Percentiles rank a stretch among this genome's conserved stretches.
Conservation (phyloP, 441 rosid genomes). For the Eutrema salsugineum region DNA sequence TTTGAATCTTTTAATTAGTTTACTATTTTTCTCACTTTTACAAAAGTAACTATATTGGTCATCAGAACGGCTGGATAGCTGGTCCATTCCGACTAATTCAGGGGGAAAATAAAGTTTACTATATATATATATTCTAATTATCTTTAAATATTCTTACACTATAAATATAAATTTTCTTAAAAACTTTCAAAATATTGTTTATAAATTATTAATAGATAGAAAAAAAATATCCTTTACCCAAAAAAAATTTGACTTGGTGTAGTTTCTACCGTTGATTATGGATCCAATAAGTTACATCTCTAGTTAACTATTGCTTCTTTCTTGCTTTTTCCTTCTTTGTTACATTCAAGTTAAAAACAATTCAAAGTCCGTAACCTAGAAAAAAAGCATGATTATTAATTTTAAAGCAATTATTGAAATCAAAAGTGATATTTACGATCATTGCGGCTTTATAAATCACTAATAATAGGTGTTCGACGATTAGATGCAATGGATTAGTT, state of each 20-base stretch:
- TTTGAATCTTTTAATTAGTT: neutral
- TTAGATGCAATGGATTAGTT: conserved; percentile 23
- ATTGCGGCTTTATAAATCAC: conserved; percentile 10
- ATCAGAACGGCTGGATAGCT: neutral
- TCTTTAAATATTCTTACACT: neutral
- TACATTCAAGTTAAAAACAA: neutral
- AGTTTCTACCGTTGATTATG: neutral
- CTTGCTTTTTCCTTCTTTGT: neutral
- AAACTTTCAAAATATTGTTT: neutral
- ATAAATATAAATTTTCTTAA: neutral
- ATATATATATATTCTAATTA: neutral
- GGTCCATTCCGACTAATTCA: neutral
- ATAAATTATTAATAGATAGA: neutral
- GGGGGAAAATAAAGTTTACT: neutral
- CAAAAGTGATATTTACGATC: neutral
- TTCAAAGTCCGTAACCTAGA: neutral
- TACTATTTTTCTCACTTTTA: neutral
- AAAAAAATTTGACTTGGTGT: neutral
- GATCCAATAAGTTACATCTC: neutral
- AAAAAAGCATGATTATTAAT: neutral
- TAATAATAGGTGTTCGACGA: neutral
- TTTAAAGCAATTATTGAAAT: neutral
- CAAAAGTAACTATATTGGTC: neutral
- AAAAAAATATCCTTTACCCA: too few relatives aligned
- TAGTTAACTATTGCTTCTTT: neutral